phyloP scores from a whole-genome alignment of 805 yeast genomes.

The Cyberlindnera petersonii region DNA sequence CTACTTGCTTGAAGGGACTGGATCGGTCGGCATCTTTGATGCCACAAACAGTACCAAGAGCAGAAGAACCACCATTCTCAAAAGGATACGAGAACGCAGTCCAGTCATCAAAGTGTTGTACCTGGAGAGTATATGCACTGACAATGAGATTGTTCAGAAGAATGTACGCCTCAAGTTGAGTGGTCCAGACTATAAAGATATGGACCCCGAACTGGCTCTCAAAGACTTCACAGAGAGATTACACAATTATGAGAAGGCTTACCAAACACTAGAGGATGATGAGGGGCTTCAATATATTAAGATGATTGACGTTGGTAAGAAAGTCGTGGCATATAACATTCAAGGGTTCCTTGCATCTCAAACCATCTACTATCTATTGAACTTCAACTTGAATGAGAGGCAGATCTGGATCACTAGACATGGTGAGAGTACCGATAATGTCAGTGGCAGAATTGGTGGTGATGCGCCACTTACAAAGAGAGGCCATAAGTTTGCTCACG shows the following conservation, averaged over 20 bases:
- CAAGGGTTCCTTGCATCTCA: slow-evolving; percentile 89
- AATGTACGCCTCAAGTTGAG: slow-evolving; percentile 80
- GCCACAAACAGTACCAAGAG: slow-evolving; percentile 73
- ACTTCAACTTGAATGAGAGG: slow-evolving; percentile 82
- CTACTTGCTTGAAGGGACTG: slow-evolving; percentile 73
- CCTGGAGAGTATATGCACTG: slow-evolving; percentile 84
- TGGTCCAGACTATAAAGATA: slow-evolving; percentile 88
- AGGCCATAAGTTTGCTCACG: slow-evolving; percentile 69
- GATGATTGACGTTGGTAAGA: slow-evolving; percentile 94
- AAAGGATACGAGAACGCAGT: slow-evolving; percentile 51
- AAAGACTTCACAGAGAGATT: slow-evolving; percentile 80
- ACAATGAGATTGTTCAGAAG: slow-evolving; percentile 70
- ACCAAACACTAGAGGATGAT: slow-evolving; percentile 82
- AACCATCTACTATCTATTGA: slow-evolving; percentile 82
- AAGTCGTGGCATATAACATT: slow-evolving; percentile 87
- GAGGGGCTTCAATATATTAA: slow-evolving; percentile 81
- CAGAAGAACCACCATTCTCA: slow-evolving; percentile 58
- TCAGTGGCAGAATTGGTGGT: slow-evolving; percentile 86
- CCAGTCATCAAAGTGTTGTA: slow-evolving; percentile 73
- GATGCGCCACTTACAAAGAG: slow-evolving; percentile 77
- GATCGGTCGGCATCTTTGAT: slow-evolving; percentile 89
- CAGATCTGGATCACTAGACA: slow-evolving; percentile 95
- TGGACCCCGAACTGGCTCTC: slow-evolving; percentile 78
- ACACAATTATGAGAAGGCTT: slow-evolving; percentile 79
- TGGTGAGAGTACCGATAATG: slow-evolving; percentile 88